These are phyloP conservation scores for Starmerella vitae DNA, from an alignment of 805 yeast species.

Conservation along the genomic window DNA sequence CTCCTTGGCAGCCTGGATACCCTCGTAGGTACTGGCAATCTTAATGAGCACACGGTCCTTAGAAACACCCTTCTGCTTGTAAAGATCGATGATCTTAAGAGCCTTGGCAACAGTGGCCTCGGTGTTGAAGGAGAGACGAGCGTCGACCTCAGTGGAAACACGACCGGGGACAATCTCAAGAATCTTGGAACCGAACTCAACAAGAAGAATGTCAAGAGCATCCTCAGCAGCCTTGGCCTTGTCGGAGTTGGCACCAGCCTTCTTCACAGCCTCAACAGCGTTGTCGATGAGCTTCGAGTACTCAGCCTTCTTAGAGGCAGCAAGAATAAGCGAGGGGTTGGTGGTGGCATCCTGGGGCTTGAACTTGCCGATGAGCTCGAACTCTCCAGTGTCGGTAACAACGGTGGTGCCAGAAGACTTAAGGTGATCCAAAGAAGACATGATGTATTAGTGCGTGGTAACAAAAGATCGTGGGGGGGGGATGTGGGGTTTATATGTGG, in stretches of 20 bases:
- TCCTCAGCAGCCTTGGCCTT: conserved; percentile 48
- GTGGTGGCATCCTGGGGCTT: conserved; percentile 99
- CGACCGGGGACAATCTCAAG: conserved; percentile 94
- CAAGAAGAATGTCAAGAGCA: conserved; percentile 85
- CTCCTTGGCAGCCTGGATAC: conserved; percentile 96
- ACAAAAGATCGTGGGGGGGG: neutral
- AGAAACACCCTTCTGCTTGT: conserved; percentile 68
- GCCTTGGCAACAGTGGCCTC: conserved; percentile 92
- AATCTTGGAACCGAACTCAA: conserved; percentile 91
- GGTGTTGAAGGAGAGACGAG: conserved; percentile 91
- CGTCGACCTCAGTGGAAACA: conserved; percentile 98
- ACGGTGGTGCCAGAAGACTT: conserved; percentile 92
- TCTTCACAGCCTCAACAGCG: conserved; percentile 78
- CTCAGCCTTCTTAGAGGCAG: conserved; percentile 82
- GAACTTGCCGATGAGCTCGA: conserved; percentile 90
- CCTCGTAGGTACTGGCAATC: conserved; percentile 98
- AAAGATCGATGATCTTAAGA: conserved; percentile 71
- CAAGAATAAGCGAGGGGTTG: conserved; percentile 92
- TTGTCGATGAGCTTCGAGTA: conserved; percentile 81
- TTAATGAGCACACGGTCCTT: conserved; percentile 90
- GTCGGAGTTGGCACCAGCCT: conserved; percentile 23
- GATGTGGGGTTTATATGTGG: neutral
- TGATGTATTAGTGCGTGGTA: conserved; percentile 7
- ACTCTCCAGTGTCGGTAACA: conserved; percentile 98
- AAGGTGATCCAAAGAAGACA: conserved; percentile 78